Evolutionary conservation across 2,329 filamentous ascomycete genomes (phyloP), one percentile per base, ranked within the genome.

Genomic region (Paecilomyces niveus): DNA sequence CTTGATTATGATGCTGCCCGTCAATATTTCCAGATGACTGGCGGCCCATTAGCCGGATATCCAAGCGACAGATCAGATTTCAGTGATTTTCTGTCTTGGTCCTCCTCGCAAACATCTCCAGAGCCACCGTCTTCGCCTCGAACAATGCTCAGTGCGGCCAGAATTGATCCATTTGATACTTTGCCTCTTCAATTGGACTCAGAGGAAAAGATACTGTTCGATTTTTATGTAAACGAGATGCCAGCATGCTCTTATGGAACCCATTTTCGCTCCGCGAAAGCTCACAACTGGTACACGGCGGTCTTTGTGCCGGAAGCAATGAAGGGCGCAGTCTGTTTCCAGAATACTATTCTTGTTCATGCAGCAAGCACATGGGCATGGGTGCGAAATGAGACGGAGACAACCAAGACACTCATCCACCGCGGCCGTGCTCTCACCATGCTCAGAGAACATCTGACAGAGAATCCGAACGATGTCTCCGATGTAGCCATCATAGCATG

Each of bases 191-290:
- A 67, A 8, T 53, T 75, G 31, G 67, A 68, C 55, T 54, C 57
- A 21, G 67, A 73, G 52, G 72, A 69, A 15, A 65, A 72, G 55
- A 61, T 63, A 24, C 59, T 76, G 1, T 75, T 76, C 55, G 72
- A 76, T 59, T 75, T 75, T 45, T 76, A 75, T 58, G 69, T 71
- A n/a, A 71, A 72, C 39, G 67, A 72, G 33, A 75, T 76, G 71
- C 72, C 72, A 2, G 65, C 72, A 2, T 72, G 69, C 61, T 75
- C 72, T 3, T 76, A 76, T 54, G 74, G 71, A 18, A 63, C 68
- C n/a, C 69, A 74, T 58, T 68, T 68, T 31, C 67, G 68, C 8
- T 70, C 69, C 2, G 33, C 61, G 7, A 68, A 70, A 29, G 71
- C 73, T 8, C 71, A 75, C 54, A 73, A 76, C 39, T 74, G 72